Evolutionary conservation across 164 flowering plant species (phyloP), one percentile per base, ranked within the genome.

Genomic region (Annona squamosa): DNA sequence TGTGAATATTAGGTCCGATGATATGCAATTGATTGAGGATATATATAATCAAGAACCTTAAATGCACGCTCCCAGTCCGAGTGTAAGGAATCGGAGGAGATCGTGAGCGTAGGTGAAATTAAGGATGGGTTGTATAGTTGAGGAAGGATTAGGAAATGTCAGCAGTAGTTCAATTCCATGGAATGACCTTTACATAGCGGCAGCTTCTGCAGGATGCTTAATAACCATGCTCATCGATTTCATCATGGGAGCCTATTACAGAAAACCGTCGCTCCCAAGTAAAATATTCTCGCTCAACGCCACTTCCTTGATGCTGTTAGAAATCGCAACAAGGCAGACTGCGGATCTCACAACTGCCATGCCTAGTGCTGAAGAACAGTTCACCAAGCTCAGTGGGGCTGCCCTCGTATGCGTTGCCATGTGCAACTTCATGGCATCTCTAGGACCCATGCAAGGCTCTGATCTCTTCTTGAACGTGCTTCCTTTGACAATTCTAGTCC

Each of bases 281-380:
- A 85, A 72, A 10, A 86, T 19, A 72, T 87, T 85, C 82, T 65
- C 86, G 3, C 78, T 90, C 18, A 90, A 90, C 48, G 87, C 94
- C 63, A 82, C 89, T 52, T 76, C 91, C 48, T 76, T 89, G 26
- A 82, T 89, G 18, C 45, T 88, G 16, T 74, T 88, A 4, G 77
- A 79, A 9, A 85, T 87, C 1, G 87, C 88, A 6, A 73, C 78
- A 65, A 88, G 88, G 18, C 79, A 88, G n/a, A 84, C 90, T 0
- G 82, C 86, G 59, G 93, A 89, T 78, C 86, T 89, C 5, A 90
- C 86, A 52, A 86, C 90, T 4, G 43, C 89, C 45, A 87, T 90
- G 91, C 90, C 89, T n/a, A 67, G 84, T 19, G 65, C 76, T 46
- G 72, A 82, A 4, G 91, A 90, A 52, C 92, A 88, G 82, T 84